phyloP scores from a whole-genome alignment of 2,329 filamentous ascomycete genomes.

The Diaporthe caulivora region DNA sequence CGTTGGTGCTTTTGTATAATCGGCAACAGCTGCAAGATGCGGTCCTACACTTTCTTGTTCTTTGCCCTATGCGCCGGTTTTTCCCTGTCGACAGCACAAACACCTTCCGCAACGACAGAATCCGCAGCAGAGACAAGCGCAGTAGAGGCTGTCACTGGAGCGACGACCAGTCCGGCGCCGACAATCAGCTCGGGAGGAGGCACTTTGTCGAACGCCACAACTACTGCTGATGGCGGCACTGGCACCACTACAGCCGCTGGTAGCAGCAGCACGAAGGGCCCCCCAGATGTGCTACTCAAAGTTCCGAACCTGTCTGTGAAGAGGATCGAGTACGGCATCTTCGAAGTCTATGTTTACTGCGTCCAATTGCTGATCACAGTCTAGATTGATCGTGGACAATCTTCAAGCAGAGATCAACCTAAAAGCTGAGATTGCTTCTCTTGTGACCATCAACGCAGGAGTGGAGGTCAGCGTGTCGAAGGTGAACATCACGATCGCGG shows the following conservation, averaged over 20 bases:
- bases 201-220: constrained; percentile 40
- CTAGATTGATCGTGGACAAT: constrained; percentile 66
- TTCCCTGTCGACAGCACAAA: constrained; percentile 49
- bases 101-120: constrained; percentile 45
- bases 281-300: constrained; percentile 69
- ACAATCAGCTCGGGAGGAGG: constrained; percentile 33
- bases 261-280: constrained; percentile 48
- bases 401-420: constrained; percentile 71
- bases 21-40: constrained; percentile 40
- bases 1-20: background rate
- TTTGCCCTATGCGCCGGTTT: constrained; percentile 49
- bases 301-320: constrained; percentile 70
- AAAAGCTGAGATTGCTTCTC: constrained; percentile 68
- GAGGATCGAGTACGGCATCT: constrained; percentile 60
- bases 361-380: background rate
- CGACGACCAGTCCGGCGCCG: constrained; percentile 27
- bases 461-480: constrained; percentile 61
- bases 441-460: constrained; percentile 68
- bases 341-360: background rate
- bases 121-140: constrained; percentile 39
- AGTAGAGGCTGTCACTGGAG: constrained; percentile 38
- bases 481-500: constrained; percentile 72
- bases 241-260: constrained; percentile 41
- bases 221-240: constrained; percentile 41
- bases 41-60: constrained; percentile 41